These are phyloP conservation scores for Debaryomyces coudertii DNA, from an alignment of 1,139 yeast genomes.

Conservation along the genomic window DNA sequence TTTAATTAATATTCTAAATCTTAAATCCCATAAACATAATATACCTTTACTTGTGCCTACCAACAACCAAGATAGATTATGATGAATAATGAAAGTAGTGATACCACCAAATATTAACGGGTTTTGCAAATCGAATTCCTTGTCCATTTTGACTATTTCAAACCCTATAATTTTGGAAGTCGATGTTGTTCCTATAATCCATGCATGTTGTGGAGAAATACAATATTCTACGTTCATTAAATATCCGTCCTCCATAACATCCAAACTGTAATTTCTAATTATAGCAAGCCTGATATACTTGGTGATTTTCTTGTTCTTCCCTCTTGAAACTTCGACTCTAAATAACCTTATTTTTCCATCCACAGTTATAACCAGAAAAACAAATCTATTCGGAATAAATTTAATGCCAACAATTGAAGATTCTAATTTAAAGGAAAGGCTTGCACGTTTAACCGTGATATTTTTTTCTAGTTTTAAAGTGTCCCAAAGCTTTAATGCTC, in stretches of 20 bases:
- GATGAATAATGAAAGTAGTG: slow-evolving; percentile 61
- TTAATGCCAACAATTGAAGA: slow-evolving; percentile 50
- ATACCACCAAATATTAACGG: slow-evolving; percentile 69
- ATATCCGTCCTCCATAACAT: slow-evolving; percentile 34
- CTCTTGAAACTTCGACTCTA: slow-evolving; percentile 52
- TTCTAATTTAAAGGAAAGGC: slow-evolving; percentile 49
- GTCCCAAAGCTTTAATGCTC: slow-evolving; percentile 80
- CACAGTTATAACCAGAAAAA: slow-evolving; percentile 67
- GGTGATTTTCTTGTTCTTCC: slow-evolving; percentile 37
- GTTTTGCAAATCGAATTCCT: slow-evolving; percentile 47
- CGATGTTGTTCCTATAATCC: slow-evolving; percentile 55
- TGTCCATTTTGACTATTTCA: slow-evolving; percentile 64
- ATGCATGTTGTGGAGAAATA: slow-evolving; percentile 22
- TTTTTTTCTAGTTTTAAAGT: slow-evolving; percentile 63
- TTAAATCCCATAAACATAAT: slow-evolving; percentile 77
- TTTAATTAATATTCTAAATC: slow-evolving; percentile 64
- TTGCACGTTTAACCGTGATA: slow-evolving; percentile 59
- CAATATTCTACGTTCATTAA: slow-evolving; percentile 48
- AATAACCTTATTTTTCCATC: slow-evolving; percentile 67
- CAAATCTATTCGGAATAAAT: slow-evolving; percentile 63
- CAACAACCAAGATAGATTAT: slow-evolving; percentile 58
- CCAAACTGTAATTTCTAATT: slow-evolving; percentile 47
- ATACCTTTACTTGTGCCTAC: slow-evolving; percentile 78
- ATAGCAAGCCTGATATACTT: slow-evolving; percentile 40
- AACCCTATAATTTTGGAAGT: slow-evolving; percentile 54